Evolutionary conservation across 2,329 filamentous ascomycete species (phyloP).

Genomic region (Lasiodiplodia citricola): DNA sequence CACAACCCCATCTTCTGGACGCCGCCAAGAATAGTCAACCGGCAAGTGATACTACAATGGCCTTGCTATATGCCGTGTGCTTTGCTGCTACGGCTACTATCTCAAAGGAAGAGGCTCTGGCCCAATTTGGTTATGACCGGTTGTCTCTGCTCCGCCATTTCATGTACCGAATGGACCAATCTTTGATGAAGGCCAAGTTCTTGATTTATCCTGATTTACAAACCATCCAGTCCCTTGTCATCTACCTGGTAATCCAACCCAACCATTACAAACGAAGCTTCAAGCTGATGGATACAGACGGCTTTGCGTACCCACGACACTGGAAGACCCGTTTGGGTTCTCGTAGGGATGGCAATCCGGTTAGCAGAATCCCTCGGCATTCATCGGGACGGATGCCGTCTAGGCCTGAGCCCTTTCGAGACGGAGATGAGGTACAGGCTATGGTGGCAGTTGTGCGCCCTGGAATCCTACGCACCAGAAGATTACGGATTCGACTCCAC

Average conservation of each 20-base stretch:
- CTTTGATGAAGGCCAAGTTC: not conserved
- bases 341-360: constrained; percentile 3
- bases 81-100: constrained; percentile 2
- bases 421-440: constrained; percentile 9
- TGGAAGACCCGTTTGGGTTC: not conserved
- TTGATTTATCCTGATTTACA: not conserved
- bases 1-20: not conserved
- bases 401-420: constrained; percentile 5
- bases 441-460: constrained; percentile 1
- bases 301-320: constrained; percentile 15
- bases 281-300: not conserved
- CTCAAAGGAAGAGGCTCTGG: not conserved
- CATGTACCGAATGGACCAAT: constrained; percentile 3
- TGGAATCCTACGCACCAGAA: constrained; percentile 1
- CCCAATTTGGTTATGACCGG: not conserved
- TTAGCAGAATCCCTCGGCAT: constrained; percentile 5
- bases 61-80: not conserved
- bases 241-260: not conserved
- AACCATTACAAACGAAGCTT: not conserved
- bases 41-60: not conserved
- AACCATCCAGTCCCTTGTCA: constrained; percentile 2
- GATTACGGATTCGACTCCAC: constrained; percentile 7
- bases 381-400: not conserved
- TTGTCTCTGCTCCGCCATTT: constrained; percentile 2
- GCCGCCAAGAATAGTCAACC: not conserved